Evolutionary conservation across 257 asterid genomes (phyloP).

Genomic region (Solanum chaucha): DNA sequence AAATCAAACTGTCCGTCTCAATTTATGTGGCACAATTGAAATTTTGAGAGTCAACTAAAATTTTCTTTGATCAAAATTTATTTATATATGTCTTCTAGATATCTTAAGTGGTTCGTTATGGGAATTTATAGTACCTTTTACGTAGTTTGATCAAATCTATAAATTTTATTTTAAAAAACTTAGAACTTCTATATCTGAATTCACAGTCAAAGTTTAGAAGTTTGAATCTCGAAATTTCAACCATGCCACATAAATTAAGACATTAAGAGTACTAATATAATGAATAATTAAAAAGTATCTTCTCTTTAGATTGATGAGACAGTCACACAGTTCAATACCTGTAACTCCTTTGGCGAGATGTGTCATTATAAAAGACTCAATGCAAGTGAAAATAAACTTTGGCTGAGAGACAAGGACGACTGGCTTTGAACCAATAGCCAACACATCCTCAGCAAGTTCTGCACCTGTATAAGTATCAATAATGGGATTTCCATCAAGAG

Average conservation of each 20-base stretch:
- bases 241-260: neutral
- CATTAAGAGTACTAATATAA: neutral
- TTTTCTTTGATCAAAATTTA: too few relatives aligned
- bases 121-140: too few relatives aligned
- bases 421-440: constrained; percentile 36
- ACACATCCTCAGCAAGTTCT: constrained; percentile 53
- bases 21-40: neutral
- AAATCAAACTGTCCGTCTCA: too few relatives aligned
- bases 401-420: constrained; percentile 32
- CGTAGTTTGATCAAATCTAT: too few relatives aligned
- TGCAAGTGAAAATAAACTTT: constrained; percentile 11
- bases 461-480: constrained; percentile 22
- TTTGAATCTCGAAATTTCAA: neutral
- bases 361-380: constrained; percentile 18
- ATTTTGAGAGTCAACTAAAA: neutral
- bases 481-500: constrained; percentile 34
- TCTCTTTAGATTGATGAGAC: neutral
- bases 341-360: constrained; percentile 14
- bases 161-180: too few relatives aligned
- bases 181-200: too few relatives aligned
- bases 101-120: too few relatives aligned
- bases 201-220: neutral
- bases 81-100: neutral
- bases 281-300: neutral
- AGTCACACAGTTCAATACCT: neutral